These are phyloP conservation scores for Cutaneotrichosporon cyanovorans DNA, from an alignment of 1,284 basidiomycete species.

Conservation along the genomic window DNA sequence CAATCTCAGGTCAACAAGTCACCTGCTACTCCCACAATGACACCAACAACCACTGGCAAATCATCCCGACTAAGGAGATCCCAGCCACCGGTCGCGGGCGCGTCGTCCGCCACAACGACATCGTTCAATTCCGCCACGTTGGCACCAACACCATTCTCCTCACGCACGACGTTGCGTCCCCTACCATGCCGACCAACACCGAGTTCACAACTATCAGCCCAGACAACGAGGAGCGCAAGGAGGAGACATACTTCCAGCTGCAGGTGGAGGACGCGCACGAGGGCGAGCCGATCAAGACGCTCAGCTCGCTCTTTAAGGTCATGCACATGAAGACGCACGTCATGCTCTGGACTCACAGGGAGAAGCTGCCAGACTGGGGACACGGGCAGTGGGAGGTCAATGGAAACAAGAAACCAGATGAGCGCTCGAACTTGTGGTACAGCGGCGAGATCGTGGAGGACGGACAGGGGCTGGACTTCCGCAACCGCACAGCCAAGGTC, in stretches of 20 bases:
- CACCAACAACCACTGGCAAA: constrained; percentile 91
- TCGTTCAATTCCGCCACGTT: constrained; percentile 82
- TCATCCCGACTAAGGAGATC: constrained; percentile 85
- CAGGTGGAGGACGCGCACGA: constrained; percentile 63
- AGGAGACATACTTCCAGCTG: constrained; percentile 80
- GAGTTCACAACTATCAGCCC: constrained; percentile 88
- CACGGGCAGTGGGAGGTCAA: constrained; percentile 97
- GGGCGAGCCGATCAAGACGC: constrained; percentile 79
- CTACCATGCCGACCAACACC: constrained; percentile 94
- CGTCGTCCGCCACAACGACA: constrained; percentile 78
- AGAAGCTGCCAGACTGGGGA: constrained; percentile 80
- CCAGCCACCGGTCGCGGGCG: constrained; percentile 82
- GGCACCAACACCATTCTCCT: constrained; percentile 74
- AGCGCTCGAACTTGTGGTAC: constrained; percentile 80
- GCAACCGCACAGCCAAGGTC: constrained; percentile 52
- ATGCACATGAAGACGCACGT: constrained; percentile 86
- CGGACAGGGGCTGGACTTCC: constrained; percentile 56
- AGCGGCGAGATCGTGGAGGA: constrained; percentile 72
- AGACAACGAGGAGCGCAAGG: constrained; percentile 59
- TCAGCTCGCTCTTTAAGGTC: constrained; percentile 81
- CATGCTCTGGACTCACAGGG: constrained; percentile 83
- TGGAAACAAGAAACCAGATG: constrained; percentile 85
- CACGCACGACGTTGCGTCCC: constrained; percentile 95
- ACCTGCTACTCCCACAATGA: constrained; percentile 72
- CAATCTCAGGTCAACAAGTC: constrained; percentile 70